phyloP scores from a whole-genome alignment of 176 grass and related monocot species.

The Oryza nivara region DNA sequence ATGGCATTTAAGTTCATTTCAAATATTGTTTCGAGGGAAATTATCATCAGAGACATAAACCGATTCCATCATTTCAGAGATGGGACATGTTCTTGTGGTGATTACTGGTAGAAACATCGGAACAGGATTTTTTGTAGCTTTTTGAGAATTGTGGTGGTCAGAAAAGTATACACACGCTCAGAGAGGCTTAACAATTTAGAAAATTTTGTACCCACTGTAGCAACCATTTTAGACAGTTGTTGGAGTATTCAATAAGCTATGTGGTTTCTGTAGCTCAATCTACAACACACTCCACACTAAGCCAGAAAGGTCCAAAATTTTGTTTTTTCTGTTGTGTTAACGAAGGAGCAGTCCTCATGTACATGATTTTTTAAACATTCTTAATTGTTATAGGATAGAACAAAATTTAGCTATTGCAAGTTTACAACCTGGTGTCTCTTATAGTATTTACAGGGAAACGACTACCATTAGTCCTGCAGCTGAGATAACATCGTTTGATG shows the following conservation, averaged over 20 bases:
- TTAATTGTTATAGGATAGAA: neutral
- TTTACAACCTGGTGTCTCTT: neutral
- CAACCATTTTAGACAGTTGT: neutral
- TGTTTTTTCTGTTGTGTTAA: neutral
- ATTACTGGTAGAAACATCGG: slow-evolving; percentile 60
- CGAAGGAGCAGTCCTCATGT: neutral
- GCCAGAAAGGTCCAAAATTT: neutral
- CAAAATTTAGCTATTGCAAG: neutral
- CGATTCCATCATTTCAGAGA: slow-evolving; percentile 79
- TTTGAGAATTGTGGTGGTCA: slow-evolving; percentile 30
- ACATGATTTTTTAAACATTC: neutral
- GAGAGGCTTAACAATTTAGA: slow-evolving; percentile 18
- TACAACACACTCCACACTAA: neutral
- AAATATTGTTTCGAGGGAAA: slow-evolving; percentile 77
- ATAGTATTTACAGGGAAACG: neutral
- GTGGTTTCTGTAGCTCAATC: neutral
- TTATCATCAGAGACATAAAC: slow-evolving; percentile 74
- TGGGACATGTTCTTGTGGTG: slow-evolving; percentile 66
- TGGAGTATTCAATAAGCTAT: neutral
- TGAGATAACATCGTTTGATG: slow-evolving; percentile 68
- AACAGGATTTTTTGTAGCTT: neutral
- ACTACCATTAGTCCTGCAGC: too few relatives aligned
- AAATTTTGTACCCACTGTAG: slow-evolving; percentile 11
- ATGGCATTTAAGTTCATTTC: slow-evolving; percentile 66
- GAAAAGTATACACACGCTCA: slow-evolving; percentile 23